Evolutionary conservation across 805 yeast species (phyloP).

Genomic region (Zygotorulaspora florentina): DNA sequence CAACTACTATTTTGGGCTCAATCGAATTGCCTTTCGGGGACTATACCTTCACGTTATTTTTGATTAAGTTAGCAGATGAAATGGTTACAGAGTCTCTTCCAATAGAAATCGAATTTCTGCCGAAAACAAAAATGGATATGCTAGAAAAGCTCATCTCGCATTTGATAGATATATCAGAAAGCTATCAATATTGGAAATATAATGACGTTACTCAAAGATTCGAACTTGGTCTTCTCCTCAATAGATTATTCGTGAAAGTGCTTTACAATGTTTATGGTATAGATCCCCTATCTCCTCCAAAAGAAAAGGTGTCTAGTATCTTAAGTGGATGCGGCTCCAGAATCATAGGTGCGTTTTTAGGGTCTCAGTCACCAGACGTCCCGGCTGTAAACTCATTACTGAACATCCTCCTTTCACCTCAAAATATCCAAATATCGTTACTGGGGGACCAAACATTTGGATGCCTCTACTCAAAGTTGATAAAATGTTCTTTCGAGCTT

Average conservation of each 20-base stretch:
- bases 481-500: constrained; percentile 49
- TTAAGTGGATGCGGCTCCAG: constrained; percentile 48
- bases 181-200: constrained; percentile 68
- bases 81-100: constrained; percentile 50
- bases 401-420: constrained; percentile 17
- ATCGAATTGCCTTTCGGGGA: constrained; percentile 67
- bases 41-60: constrained; percentile 57
- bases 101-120: constrained; percentile 36
- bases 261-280: constrained; percentile 53
- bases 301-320: constrained; percentile 44
- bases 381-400: constrained; percentile 36
- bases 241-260: constrained; percentile 52
- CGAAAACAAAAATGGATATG: constrained; percentile 48
- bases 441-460: constrained; percentile 36
- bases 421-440: constrained; percentile 16
- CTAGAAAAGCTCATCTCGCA: constrained; percentile 52
- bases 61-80: constrained; percentile 51
- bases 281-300: constrained; percentile 39
- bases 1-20: constrained; percentile 59
- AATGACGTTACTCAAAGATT: constrained; percentile 51
- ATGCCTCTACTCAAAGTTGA: constrained; percentile 36
- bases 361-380: constrained; percentile 44
- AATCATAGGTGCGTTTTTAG: constrained; percentile 55
- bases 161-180: constrained; percentile 66
- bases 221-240: constrained; percentile 53